phyloP scores from a whole-genome alignment of 345 rosid species.

The Psidium friedrichsthalianum region DNA sequence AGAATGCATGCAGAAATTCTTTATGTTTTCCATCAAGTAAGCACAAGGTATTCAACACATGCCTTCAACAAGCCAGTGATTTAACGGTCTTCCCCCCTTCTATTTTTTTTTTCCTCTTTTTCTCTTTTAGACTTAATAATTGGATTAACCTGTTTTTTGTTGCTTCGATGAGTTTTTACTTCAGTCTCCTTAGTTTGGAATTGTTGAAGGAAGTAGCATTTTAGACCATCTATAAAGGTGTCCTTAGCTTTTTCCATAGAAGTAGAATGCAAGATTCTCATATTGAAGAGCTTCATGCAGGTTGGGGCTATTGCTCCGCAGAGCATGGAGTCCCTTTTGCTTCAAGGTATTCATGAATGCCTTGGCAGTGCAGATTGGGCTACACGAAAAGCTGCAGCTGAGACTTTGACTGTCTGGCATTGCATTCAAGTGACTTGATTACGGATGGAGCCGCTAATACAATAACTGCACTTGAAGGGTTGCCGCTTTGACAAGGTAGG shows the following conservation, averaged over 20 bases:
- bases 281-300: constrained; percentile 24
- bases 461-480: constrained; percentile 54
- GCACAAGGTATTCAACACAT: background rate
- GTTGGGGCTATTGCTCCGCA: constrained; percentile 87
- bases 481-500: constrained; percentile 95
- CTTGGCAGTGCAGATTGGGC: constrained; percentile 96
- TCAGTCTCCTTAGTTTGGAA: background rate
- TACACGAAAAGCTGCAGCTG: constrained; percentile 95
- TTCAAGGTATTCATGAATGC: constrained; percentile 81
- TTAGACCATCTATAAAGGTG: background rate
- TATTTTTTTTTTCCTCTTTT: no score
- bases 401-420: constrained; percentile 66
- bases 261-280: background rate
- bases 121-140: no score
- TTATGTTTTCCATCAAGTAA: background rate
- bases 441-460: constrained; percentile 61
- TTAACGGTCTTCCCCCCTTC: background rate
- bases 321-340: constrained; percentile 61
- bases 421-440: constrained; percentile 65
- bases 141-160: background rate
- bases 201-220: background rate
- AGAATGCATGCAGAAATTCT: background rate
- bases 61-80: background rate
- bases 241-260: background rate
- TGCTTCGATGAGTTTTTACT: background rate